phyloP scores from a whole-genome alignment of 352 stramenopile genomes.

The Globisporangium paroecandrum region DNA sequence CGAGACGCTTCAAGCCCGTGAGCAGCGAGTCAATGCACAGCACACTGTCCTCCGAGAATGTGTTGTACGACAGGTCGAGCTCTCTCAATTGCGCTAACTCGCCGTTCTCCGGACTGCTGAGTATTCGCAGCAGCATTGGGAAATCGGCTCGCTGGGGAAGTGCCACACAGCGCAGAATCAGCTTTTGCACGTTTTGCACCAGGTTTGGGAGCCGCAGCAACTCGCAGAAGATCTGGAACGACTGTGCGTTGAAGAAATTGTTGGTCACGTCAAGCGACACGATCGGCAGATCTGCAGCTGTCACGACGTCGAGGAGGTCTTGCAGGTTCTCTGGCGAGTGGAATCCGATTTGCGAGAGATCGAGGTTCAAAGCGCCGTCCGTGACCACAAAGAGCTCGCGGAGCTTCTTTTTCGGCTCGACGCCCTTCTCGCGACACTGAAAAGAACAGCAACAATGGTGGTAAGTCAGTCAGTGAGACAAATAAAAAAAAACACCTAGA shows the following conservation, averaged over 20 bases:
- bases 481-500: not conserved
- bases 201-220: slow-evolving; percentile 37
- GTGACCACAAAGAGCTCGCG: slow-evolving; percentile 35
- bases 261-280: slow-evolving; percentile 48
- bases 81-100: slow-evolving; percentile 30
- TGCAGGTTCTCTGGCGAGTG: slow-evolving; percentile 49
- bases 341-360: slow-evolving; percentile 53
- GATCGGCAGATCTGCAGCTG: slow-evolving; percentile 31
- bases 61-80: slow-evolving; percentile 76
- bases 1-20: slow-evolving; percentile 30
- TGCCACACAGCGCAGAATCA: slow-evolving; percentile 46
- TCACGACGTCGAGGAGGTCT: slow-evolving; percentile 46
- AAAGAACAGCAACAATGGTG: not conserved
- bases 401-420: slow-evolving; percentile 36
- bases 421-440: slow-evolving; percentile 44
- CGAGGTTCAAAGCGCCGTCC: slow-evolving; percentile 34
- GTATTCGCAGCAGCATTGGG: slow-evolving; percentile 30
- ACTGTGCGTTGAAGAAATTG: slow-evolving; percentile 58
- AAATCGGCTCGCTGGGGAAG: slow-evolving; percentile 50
- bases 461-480: not conserved
- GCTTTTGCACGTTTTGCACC: slow-evolving; percentile 27
- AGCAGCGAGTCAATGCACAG: slow-evolving; percentile 37
- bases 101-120: slow-evolving; percentile 25
- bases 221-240: slow-evolving; percentile 47
- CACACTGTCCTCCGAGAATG: slow-evolving; percentile 38